Base-by-base conservation (phyloP, 1,284 basidiomycete species). In the Butyriboletus appendiculatus region DNA sequence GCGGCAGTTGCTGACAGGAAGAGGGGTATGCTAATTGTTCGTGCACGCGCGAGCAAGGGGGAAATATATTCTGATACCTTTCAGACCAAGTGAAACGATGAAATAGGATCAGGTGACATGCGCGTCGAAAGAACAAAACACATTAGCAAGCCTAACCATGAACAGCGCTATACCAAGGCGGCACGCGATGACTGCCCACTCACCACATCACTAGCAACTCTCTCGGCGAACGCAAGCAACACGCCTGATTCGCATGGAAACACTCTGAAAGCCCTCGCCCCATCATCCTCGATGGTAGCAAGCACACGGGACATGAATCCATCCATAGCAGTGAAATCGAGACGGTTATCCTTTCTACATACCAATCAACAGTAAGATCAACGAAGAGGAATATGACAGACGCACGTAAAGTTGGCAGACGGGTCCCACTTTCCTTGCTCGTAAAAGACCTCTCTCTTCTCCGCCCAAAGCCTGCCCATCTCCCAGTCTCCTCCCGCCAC, bases 381-480 rank as follows among this genome's bases (percentile, higher is more conserved):
- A 22, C 16, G 7, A 18, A 35, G 41, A 45, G 4, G 32, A 15
- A 11, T 10, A 26, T 20, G 28, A 30, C 2, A 26, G 34, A 59
- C 68, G 24, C 50, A 61, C 48, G 48, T 49, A 34, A 61, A 58
- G 28, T 63, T 73, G 15, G 60, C 53, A 35, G 48, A 65, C 0
- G 94, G 83, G 61, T 90, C 82, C 86, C 92, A 96, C 47, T 80
- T 78, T 3, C 80, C 84, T 54, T 85, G 82, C 33, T 93, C 88
- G 69, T 96, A 97, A 65, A 98, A 94, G n/a, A 97, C 85, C 67
- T 96, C 93, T 30, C 90, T 76, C 74, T 96, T 96, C 73, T 98
- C 95, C 2, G 92, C 86, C 91, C 96, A 98, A 18, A 94, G 87
- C 51, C 90, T 84, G 1, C 91, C 92, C 76, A 94, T 85, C 68